Evolutionary conservation across 768 basidiomycete species (phyloP).

Genomic region (Phylloporus sp.): DNA sequence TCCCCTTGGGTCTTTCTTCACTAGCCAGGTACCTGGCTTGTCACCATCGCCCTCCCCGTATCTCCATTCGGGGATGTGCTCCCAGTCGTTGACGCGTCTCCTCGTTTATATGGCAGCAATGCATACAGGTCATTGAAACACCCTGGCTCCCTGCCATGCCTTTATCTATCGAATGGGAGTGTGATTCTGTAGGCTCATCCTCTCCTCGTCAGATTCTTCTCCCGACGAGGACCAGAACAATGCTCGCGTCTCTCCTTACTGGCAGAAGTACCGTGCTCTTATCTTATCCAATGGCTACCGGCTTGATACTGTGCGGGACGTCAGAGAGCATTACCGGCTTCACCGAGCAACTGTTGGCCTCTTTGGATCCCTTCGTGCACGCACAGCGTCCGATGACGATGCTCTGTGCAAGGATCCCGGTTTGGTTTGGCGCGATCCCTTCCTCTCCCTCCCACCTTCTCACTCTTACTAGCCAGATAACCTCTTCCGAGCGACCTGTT

Average conservation of each 20-base stretch:
- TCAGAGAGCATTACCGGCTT: slow-evolving; percentile 51
- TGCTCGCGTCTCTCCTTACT: slow-evolving; percentile 54
- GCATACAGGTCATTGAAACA: neutral
- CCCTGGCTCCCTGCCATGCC: slow-evolving; percentile 59
- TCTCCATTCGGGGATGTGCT: too few relatives aligned
- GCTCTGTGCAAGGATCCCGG: slow-evolving; percentile 70
- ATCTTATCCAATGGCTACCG: slow-evolving; percentile 52
- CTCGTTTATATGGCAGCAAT: neutral
- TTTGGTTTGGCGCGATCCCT: slow-evolving; percentile 42
- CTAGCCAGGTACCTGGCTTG: too few relatives aligned
- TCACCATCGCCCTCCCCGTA: too few relatives aligned
- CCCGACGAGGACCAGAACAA: slow-evolving; percentile 53
- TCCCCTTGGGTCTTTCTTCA: slow-evolving; percentile 10
- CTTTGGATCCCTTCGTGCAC: slow-evolving; percentile 34
- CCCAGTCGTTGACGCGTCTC: too few relatives aligned
- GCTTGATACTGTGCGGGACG: slow-evolving; percentile 68
- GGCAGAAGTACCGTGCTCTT: slow-evolving; percentile 51
- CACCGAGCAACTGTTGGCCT: slow-evolving; percentile 21
- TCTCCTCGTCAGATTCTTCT: slow-evolving; percentile 50
- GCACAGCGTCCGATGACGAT: slow-evolving; percentile 43
- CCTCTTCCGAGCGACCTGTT: slow-evolving; percentile 63
- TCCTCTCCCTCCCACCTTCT: slow-evolving; percentile 3
- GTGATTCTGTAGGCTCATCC: slow-evolving; percentile 27
- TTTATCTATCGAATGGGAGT: slow-evolving; percentile 54
- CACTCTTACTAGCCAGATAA: slow-evolving; percentile 54